Evolutionary conservation across 345 rosid species (phyloP), one percentile per base, ranked within the genome.

Genomic region (Laguncularia racemosa): DNA sequence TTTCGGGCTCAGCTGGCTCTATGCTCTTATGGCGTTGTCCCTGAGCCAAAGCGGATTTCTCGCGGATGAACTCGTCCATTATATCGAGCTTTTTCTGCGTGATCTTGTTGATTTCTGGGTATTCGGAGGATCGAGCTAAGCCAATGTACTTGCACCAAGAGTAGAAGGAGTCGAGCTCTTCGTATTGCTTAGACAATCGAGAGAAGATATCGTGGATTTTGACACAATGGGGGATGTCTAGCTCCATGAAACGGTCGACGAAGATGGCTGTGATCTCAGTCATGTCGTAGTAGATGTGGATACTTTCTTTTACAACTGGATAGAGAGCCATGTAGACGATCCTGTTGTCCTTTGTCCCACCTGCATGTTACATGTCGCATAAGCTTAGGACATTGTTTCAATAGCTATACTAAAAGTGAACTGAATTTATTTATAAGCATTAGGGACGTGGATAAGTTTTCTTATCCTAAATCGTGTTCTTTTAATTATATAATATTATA

Each of bases 71-170:
- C 73, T 86, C 97, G 56, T 86, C 93, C 78, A 92, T 66, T 1
- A 91, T 79, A 71, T 86, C 93, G 69, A 92, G 63, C 63, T 86
- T 68, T 62, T 89, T 89, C 44, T 79, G 70, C 0, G 98, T 84
- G 63, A 92, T 86, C 76, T 79, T 89, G 78, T 89, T 95, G 57
- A 92, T 84, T 65, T 92, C 97, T 3, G 98, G 98, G 59, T 92
- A 92, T 69, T 92, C 98, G 0, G 97, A 78, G 1, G 98, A 81
- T 58, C 98, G 78, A 1, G 88, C 85, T 53, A 92, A 81, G 2
- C 98, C 95, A 0, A 70, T 74, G 14, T 83, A 89, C 70, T 89
- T 92, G 43, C 89, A 83, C 97, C 95, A 89, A 51, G 69, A 74
- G 65, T 86, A 89, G 66, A 89, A 80, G 2, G 74, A 64, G 63